Base-by-base conservation (phyloP, 2,329 filamentous ascomycete genomes). In the Phialophora expanda region DNA sequence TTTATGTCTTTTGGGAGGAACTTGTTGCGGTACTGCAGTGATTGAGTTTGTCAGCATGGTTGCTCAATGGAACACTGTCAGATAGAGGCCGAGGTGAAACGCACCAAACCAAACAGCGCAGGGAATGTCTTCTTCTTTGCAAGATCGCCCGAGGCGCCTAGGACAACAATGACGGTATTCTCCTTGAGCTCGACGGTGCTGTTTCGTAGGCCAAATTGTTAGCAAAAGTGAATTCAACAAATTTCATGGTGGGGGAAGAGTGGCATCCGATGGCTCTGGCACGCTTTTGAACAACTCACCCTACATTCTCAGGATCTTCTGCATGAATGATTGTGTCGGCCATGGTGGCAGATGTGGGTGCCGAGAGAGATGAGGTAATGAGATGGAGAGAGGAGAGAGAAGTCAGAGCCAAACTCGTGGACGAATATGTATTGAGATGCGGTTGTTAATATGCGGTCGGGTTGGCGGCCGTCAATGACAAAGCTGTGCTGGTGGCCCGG, bases 101-200 rank as follows among this genome's bases (percentile, higher is more conserved):
- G 86, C 87, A 97, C 93, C 76, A 99, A 89, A 74, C 95, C 95
- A 78, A 99, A 99, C 64, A 99, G 89, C 67, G 95, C 95, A 72
- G 95, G 95, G 83, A 96, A 99, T 91, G 95, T 99, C 89, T 99
- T 99, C 90, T 99, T 99, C 87, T 99, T 99, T 59, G 95, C 95
- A 73, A 99, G 84, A 85, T 99, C 95, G 76, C 95, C 95, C 61
- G 95, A 99, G 72, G 95, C 95, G 76, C 95, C 95, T 73, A 99
- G 89, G 75, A 99, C 95, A 75, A 99, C 87, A 76, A 99, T 96
- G 77, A 93, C 87, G 72, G 95, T 99, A 86, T 99, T 96, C 77
- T 98, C 92, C 86, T 97, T 99, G 77, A 99, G 89, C 87, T 99
- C 95, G 81, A 96, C 86, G 76, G 87, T 89, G 77, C 92, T 96